A percentile compares a stretch with the other conserved stretches of the same genome.
Evolutionary conservation across 1,139 yeast genomes (phyloP).

Genomic region (Nakaseomyces uthaithaninus): DNA sequence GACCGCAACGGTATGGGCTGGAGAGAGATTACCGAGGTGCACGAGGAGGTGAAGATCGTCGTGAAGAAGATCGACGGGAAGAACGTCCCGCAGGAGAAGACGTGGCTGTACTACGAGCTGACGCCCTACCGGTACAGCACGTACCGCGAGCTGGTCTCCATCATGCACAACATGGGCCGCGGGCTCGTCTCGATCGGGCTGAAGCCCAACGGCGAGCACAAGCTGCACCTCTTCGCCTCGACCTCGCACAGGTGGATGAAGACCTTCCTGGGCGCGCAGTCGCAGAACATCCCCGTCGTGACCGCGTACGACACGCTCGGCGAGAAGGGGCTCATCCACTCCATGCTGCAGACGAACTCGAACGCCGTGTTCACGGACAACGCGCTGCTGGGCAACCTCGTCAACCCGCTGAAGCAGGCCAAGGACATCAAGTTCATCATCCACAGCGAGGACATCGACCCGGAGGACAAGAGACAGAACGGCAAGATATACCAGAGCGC

Average conservation of each 20-base stretch:
- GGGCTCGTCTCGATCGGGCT: constrained; percentile 76
- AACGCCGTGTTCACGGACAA: constrained; percentile 79
- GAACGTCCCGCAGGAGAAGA: constrained; percentile 62
- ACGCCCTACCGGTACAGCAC: constrained; percentile 61
- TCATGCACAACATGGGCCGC: constrained; percentile 53
- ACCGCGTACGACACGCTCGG: constrained; percentile 98
- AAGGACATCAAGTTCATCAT: constrained; percentile 57
- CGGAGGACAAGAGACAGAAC: constrained; percentile 52
- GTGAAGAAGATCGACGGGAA: constrained; percentile 75
- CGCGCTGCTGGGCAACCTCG: constrained; percentile 53
- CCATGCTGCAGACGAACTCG: constrained; percentile 73
- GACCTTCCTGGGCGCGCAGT: constrained; percentile 65
- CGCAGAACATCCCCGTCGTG: constrained; percentile 78
- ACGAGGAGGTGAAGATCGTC: constrained; percentile 66
- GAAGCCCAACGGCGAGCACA: constrained; percentile 50
- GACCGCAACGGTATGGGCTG: constrained; percentile 60
- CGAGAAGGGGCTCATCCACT: constrained; percentile 81
- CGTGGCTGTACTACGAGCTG: constrained; percentile 80
- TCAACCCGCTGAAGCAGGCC: constrained; percentile 66
- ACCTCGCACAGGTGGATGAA: constrained; percentile 90
- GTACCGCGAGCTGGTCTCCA: constrained; percentile 47
- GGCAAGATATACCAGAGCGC: constrained; percentile 55
- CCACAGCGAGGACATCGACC: constrained; percentile 56
- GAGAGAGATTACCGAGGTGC: constrained; percentile 67
- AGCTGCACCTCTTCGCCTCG: constrained; percentile 75